phyloP scores from a whole-genome alignment of 345 rosid genomes.

The Mercurialis annua region DNA sequence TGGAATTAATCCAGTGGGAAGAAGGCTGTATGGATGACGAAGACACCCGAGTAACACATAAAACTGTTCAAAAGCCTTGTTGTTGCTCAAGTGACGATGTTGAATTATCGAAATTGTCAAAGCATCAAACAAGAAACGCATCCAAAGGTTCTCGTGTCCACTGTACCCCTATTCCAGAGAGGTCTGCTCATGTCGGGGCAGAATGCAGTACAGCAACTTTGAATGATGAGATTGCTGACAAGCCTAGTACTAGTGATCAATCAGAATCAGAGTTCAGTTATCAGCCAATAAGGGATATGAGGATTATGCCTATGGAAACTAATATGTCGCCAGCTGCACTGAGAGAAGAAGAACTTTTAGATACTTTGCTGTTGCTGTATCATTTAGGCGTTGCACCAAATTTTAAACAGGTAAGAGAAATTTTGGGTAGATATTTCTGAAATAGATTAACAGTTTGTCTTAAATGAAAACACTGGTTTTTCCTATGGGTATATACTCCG shows the following conservation, averaged over 20 bases:
- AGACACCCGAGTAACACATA: constrained; percentile 70
- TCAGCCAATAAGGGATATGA: constrained; percentile 48
- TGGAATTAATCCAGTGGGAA: constrained; percentile 81
- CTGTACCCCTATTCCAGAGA: constrained; percentile 63
- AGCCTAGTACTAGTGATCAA: constrained; percentile 90
- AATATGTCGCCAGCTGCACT: constrained; percentile 56
- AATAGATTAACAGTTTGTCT: neutral
- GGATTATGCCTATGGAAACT: constrained; percentile 54
- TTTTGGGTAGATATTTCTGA: neutral
- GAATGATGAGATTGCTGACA: constrained; percentile 81
- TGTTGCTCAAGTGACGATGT: constrained; percentile 79
- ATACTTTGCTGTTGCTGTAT: constrained; percentile 68
- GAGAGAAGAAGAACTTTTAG: constrained; percentile 90
- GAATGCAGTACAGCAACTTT: constrained; percentile 75
- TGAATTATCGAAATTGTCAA: constrained; percentile 61
- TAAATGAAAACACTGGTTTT: neutral
- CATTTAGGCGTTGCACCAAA: constrained; percentile 94
- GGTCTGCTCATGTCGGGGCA: constrained; percentile 81
- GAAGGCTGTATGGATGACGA: constrained; percentile 94
- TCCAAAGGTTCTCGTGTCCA: constrained; percentile 60
- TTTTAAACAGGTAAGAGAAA: constrained; percentile 72
- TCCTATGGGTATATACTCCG: too few relatives aligned
- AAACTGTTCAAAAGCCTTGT: constrained; percentile 76
- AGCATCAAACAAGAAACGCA: constrained; percentile 50
- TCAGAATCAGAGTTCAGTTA: constrained; percentile 81